Evolutionary conservation across 192 early-diverging fungal species (phyloP), one percentile per base, ranked within the genome.

Genomic region (Coemansia sp.): DNA sequence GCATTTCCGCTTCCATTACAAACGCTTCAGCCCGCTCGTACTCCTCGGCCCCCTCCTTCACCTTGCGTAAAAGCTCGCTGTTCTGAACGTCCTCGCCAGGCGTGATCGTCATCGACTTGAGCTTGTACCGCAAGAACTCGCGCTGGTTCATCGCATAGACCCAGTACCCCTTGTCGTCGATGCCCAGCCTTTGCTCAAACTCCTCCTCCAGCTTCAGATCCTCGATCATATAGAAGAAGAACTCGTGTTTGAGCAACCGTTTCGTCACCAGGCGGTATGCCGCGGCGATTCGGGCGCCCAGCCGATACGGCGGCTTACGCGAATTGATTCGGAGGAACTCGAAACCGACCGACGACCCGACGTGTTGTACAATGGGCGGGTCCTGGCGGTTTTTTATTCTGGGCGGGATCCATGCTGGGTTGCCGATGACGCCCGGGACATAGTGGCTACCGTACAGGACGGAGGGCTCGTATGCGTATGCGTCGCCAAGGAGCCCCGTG

Each of bases 251-350:
- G 24, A n/a, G 26, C 48, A 82, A 15, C 5, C 68, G 55, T 6
- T 60, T 52, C 0, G 71, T 38, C 6, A 62, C 51, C 21, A 10
- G n/a, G n/a, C 62, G 60, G 62, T 71, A 82, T 43, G 55, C 38
- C 0, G 67, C 64, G 36, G 75, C 68, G 16, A 82, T 63, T 20
- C 62, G 38, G 39, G 58, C 65, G 16, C 67, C 75, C 44, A 76
- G 74, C 74, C 74, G 73, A 33, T 82, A 71, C 38, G 79, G 74
- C 62, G 74, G 79, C 58, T 76, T 82, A 66, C 79, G 79, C 5
- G 64, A 56, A 60, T 82, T 82, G 52, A 82, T 71, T 12, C 44
- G 57, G 15, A 62, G 64, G 26, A 76, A 75, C 65, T 82, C 79
- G 21, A 61, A 76, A 0, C 79, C 79, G 9, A 67, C 70, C 1